These are phyloP conservation scores for Alternaria brassicicola DNA, from an alignment of 2,329 filamentous ascomycete species.

Conservation along the genomic window DNA sequence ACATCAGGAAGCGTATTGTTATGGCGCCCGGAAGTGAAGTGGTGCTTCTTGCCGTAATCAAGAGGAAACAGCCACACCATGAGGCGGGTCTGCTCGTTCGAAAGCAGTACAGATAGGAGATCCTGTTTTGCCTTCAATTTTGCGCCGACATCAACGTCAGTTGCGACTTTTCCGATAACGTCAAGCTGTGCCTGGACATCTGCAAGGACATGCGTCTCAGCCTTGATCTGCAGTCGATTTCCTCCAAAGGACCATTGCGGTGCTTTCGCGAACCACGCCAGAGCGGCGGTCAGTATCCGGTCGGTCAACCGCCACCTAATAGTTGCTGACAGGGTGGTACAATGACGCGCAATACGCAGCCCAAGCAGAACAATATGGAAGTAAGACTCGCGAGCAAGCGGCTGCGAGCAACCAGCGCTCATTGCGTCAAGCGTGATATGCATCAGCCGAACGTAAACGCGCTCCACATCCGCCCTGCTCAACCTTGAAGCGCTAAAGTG, in stretches of 20 bases:
- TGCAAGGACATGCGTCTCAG: slow-evolving; percentile 80
- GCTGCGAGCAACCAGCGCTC: slow-evolving; percentile 69
- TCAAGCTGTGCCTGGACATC: slow-evolving; percentile 75
- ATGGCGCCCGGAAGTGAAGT: slow-evolving; percentile 54
- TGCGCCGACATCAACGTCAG: slow-evolving; percentile 54
- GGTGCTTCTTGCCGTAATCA: slow-evolving; percentile 64
- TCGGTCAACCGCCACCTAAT: slow-evolving; percentile 87
- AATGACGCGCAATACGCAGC: slow-evolving; percentile 75
- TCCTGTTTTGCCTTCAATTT: slow-evolving; percentile 81
- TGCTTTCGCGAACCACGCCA: slow-evolving; percentile 85
- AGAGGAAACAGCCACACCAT: slow-evolving; percentile 90
- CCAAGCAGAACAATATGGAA: slow-evolving; percentile 87
- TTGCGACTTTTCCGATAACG: slow-evolving; percentile 66
- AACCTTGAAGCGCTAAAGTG: slow-evolving; percentile 94
- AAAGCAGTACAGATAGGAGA: slow-evolving; percentile 78
- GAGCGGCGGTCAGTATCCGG: slow-evolving; percentile 80
- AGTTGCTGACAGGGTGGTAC: slow-evolving; percentile 66
- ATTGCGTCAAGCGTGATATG: slow-evolving; percentile 78
- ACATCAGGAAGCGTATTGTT: slow-evolving; percentile 51
- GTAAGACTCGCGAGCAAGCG: slow-evolving; percentile 87
- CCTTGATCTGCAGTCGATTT: slow-evolving; percentile 90
- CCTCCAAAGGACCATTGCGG: slow-evolving; percentile 95
- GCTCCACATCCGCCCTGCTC: slow-evolving; percentile 79
- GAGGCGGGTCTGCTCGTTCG: slow-evolving; percentile 82
- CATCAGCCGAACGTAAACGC: slow-evolving; percentile 80